Base-by-base conservation (phyloP, 2,329 filamentous ascomycete species). In the Phaeosphaeriaceae sp. region DNA sequence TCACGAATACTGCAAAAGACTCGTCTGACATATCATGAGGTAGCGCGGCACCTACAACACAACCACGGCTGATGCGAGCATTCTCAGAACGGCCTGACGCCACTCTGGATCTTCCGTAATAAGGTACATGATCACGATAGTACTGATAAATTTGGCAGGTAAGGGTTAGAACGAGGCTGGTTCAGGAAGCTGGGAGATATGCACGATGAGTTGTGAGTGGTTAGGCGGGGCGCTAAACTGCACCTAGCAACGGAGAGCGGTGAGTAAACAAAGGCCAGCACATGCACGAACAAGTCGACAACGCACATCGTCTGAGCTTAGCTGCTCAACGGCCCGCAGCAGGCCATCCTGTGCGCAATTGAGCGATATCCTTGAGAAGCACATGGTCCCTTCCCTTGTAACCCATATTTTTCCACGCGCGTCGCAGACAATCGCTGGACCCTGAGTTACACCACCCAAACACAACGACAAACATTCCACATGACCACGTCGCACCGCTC, bases 401-500 rank as follows among this genome's bases (percentile, higher is more conserved):
- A 42, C 45, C 44, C 31, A 42, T 48, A 48, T 47, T 53, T 36
- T 31, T 40, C 24, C 51, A 44, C 41, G 20, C 24, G n/a, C n/a
- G n/a, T 54, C 51, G 21, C n/a, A 15, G 3, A 36, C 31, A 15
- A 5, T 36, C 22, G 15, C 55, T 63, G 56, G 61, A 68, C 63
- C 55, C 53, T 68, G 61, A 66, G 36, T 56, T 56, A 53, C 58
- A 62, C 54, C 56, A 60, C 53, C 55, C 56, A 60, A 52, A 53
- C 50, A 49, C 54, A 55, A 58, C 65, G 57, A 68, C 59, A 55
- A 51, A 57, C 61, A 49, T 52, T 54, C 51, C 57, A 56, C 27
- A 75, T 75, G 72, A 70, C 72, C 52, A 74, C 73, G 24, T 61
- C 73, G 48, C 72, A 73, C 59, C 68, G 73, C 48, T 61, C 71